These are phyloP conservation scores for Puccinia horiana DNA, from an alignment of 1,284 basidiomycete species.

Conservation along the genomic window DNA sequence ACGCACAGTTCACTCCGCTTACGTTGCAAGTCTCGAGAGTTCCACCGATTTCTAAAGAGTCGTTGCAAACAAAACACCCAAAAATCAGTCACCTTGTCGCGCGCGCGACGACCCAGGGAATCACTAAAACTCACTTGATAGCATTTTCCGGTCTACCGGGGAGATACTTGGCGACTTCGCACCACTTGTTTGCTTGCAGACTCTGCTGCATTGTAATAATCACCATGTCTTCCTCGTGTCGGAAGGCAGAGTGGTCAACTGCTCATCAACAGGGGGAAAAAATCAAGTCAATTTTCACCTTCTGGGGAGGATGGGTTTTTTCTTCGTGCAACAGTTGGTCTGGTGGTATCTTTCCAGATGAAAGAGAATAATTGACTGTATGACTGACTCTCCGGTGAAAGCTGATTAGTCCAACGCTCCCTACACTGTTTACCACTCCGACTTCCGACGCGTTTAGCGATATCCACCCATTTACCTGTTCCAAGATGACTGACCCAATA, in stretches of 20 bases:
- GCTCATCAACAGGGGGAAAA: not conserved
- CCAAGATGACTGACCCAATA: slow-evolving; percentile 49
- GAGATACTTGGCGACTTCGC: slow-evolving; percentile 46
- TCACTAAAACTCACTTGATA: slow-evolving; percentile 39
- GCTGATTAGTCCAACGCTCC: slow-evolving; percentile 50
- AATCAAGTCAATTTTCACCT: slow-evolving; percentile 4
- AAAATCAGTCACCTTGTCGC: not conserved
- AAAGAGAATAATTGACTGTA: not conserved
- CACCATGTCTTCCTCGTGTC: slow-evolving; percentile 47
- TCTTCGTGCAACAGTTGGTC: not conserved
- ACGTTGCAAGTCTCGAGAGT: slow-evolving; percentile 41
- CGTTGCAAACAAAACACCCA: not conserved
- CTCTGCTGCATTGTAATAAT: slow-evolving; percentile 44
- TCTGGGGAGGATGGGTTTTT: not conserved
- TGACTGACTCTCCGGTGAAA: slow-evolving; percentile 44
- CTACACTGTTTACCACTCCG: slow-evolving; percentile 48
- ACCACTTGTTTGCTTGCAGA: slow-evolving; percentile 47
- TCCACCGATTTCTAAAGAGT: slow-evolving; percentile 36
- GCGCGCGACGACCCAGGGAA: not conserved
- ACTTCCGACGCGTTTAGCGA: slow-evolving; percentile 42
- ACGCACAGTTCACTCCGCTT: slow-evolving; percentile 23
- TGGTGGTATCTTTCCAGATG: not conserved
- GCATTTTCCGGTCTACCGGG: slow-evolving; percentile 49
- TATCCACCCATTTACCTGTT: slow-evolving; percentile 48
- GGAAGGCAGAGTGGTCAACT: slow-evolving; percentile 47